A percentile compares a stretch with the other conserved stretches of the same genome.
phyloP scores from a whole-genome alignment of 192 early-diverging fungal genomes.

The Coemansia sp. region DNA sequence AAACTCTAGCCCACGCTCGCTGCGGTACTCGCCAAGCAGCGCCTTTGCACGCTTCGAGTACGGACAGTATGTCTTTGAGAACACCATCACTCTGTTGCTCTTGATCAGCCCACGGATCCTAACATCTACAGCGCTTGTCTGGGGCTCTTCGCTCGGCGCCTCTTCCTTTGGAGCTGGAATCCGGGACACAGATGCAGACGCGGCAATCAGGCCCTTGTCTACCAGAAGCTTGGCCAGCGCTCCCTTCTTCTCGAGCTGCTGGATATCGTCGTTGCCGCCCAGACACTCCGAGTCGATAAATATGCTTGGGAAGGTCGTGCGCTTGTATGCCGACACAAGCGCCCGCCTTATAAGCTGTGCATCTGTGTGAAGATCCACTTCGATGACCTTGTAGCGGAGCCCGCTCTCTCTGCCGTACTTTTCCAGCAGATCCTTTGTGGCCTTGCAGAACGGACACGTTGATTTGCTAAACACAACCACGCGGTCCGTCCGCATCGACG shows the following conservation, averaged over 20 bases:
- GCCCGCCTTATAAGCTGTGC: slow-evolving; percentile 55
- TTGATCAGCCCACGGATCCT: slow-evolving; percentile 33
- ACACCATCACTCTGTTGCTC: slow-evolving; percentile 60
- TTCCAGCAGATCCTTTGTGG: slow-evolving; percentile 59
- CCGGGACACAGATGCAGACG: background rate
- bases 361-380: slow-evolving; percentile 44
- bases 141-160: background rate
- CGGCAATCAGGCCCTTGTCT: slow-evolving; percentile 15
- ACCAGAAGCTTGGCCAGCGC: slow-evolving; percentile 50
- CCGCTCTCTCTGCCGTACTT: slow-evolving; percentile 22
- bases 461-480: slow-evolving; percentile 71
- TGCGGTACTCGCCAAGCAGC: slow-evolving; percentile 46
- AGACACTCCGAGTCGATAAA: slow-evolving; percentile 65
- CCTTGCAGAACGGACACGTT: slow-evolving; percentile 65
- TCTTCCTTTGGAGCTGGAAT: background rate
- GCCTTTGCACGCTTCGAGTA: slow-evolving; percentile 66
- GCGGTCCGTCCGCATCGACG: slow-evolving; percentile 20
- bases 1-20: slow-evolving; percentile 42
- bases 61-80: slow-evolving; percentile 77
- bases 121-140: slow-evolving; percentile 18
- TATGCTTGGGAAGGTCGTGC: slow-evolving; percentile 64
- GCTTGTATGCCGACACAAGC: slow-evolving; percentile 55
- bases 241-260: slow-evolving; percentile 36
- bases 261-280: slow-evolving; percentile 60
- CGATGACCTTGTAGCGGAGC: slow-evolving; percentile 54